A percentile compares a stretch with the other conserved stretches of the same genome.
Conservation (phyloP, 306 rosid genomes). For the Inga oerstediana region DNA sequence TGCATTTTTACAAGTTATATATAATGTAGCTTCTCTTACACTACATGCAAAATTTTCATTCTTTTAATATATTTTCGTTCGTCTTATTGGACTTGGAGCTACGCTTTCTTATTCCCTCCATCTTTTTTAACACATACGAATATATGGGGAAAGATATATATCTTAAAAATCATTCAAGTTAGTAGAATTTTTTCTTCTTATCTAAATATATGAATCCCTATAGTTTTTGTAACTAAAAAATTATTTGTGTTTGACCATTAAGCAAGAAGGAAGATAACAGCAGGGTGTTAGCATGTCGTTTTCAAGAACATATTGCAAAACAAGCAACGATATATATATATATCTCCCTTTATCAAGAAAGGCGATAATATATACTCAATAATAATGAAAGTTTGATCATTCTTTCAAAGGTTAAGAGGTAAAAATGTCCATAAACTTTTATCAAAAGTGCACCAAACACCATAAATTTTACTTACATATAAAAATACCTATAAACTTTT, state of each 20-base stretch:
- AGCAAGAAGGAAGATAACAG: background rate
- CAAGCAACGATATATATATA: background rate
- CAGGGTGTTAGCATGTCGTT: background rate
- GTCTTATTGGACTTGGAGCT: background rate
- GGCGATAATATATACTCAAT: no score
- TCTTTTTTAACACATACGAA: background rate
- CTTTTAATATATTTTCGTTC: background rate
- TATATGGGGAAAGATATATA: background rate
- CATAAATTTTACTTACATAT: no score
- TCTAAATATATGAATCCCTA: background rate
- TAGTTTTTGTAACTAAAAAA: background rate
- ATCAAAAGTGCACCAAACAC: no score
- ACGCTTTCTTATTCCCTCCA: background rate
- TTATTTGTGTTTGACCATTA: background rate
- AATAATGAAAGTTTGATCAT: no score
- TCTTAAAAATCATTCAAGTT: background rate
- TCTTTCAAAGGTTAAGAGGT: no score
- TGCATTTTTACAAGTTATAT: background rate
- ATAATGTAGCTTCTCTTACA: background rate
- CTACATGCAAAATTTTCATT: background rate
- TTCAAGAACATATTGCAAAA: background rate
- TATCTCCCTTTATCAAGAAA: no score
- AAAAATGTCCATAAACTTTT: no score
- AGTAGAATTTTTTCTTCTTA: background rate
- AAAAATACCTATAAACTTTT: no score